Evolutionary conservation across 108 stramenopile genomes (phyloP).

Genomic region (Discostella pseudostelligera): DNA sequence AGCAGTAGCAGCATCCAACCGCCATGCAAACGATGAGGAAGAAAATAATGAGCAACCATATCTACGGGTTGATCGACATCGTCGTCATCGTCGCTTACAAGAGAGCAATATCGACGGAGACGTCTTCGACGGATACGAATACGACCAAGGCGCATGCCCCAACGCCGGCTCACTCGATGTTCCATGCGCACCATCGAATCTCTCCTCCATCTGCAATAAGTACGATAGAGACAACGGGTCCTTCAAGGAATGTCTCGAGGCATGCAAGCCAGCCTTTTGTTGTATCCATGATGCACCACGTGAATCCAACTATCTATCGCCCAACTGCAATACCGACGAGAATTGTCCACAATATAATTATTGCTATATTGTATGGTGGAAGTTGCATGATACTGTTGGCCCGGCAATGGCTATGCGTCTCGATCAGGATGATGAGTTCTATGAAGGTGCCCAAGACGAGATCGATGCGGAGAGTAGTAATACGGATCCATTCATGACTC

Average conservation of each 20-base stretch:
- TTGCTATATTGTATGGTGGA: slow-evolving; percentile 62
- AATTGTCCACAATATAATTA: slow-evolving; percentile 47
- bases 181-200: slow-evolving; percentile 45
- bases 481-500: slow-evolving; percentile 28
- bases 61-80: too few relatives aligned
- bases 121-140: slow-evolving; percentile 47
- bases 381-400: slow-evolving; percentile 53
- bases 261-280: slow-evolving; percentile 48
- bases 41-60: background rate
- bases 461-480: slow-evolving; percentile 19
- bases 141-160: slow-evolving; percentile 36
- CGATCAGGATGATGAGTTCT: slow-evolving; percentile 55
- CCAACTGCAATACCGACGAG: slow-evolving; percentile 50
- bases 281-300: slow-evolving; percentile 50
- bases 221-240: slow-evolving; percentile 36
- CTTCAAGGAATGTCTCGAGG: slow-evolving; percentile 40
- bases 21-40: background rate
- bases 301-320: slow-evolving; percentile 29
- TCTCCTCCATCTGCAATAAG: slow-evolving; percentile 45
- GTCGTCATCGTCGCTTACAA: background rate
- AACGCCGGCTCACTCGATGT: slow-evolving; percentile 33
- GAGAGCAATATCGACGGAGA: slow-evolving; percentile 24
- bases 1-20: too few relatives aligned
- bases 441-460: slow-evolving; percentile 29
- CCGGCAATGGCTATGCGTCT: slow-evolving; percentile 49